Evolutionary conservation across 148 eudicot species (phyloP), one percentile per base, ranked within the genome.

Genomic region (Selenicereus undatus): DNA sequence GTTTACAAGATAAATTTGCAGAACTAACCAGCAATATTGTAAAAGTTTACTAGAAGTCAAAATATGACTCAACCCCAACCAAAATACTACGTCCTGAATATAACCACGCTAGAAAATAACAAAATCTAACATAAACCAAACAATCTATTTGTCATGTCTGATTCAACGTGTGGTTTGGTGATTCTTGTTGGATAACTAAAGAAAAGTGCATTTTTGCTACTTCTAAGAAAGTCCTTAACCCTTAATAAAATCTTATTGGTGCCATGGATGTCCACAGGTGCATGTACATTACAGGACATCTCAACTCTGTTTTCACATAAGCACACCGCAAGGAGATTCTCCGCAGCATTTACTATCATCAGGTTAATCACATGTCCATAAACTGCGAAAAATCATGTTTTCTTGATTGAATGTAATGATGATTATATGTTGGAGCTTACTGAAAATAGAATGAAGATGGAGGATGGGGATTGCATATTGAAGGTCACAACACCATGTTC

Each of bases 401-500:
- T 72, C 12, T 22, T 36, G 17, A 1, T 26, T 2, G 14, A 48
- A 24, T n/a, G 58, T 18, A 71, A 32, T 50, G 45, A 65, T 22
- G 29, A 24, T 26, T 65, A 65, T 11, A 9, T 65, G 71, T 65
- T 6, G 68, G 68, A 11, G 68, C 27, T 26, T 50, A 20, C 20
- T 13, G 6, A 29, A 45, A 32, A n/a, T n/a, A n/a, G n/a, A n/a
- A n/a, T n/a, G n/a, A n/a, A n/a, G n/a, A n/a, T n/a, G n/a, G n/a
- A n/a, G 42, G 13, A 82, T 86, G n/a, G n/a, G n/a, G n/a, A n/a
- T n/a, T n/a, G n/a, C n/a, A n/a, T n/a, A n/a, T n/a, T n/a, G 90
- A 88, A 85, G 92, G 90, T 10, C 90, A 90, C 71, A 88, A 89
- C 83, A 86, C 85, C 65, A 88, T 90, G 89, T 88, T 90, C 64